Evolutionary conservation across 129 eudicot genomes (phyloP).

Genomic region (Ambrosia artemisiifolia): DNA sequence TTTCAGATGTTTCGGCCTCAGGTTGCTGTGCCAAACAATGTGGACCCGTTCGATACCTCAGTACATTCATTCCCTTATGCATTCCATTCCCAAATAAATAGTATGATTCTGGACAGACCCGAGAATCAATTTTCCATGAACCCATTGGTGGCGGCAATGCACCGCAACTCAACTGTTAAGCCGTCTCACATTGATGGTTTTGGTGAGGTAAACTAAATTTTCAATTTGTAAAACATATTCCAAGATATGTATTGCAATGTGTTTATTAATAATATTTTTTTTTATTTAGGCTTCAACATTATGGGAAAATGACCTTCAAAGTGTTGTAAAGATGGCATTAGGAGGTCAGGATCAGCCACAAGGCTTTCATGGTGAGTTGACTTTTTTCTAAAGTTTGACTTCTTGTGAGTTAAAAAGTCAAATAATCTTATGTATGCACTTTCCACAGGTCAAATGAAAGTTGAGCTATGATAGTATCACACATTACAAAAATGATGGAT

Average conservation of each 20-base stretch:
- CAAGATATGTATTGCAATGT: conserved; percentile 4
- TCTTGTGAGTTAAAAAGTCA: conserved; percentile 8
- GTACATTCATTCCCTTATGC: conserved; percentile 40
- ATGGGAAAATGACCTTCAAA: conserved; percentile 80
- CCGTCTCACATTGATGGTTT: conserved; percentile 36
- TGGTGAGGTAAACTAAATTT: conserved; percentile 34
- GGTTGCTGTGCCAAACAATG: conserved; percentile 37
- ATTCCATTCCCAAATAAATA: conserved; percentile 23
- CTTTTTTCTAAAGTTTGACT: conserved; percentile 31
- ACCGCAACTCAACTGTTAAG: conserved; percentile 38
- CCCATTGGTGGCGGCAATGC: conserved; percentile 36
- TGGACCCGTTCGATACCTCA: conserved; percentile 46
- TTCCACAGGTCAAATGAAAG: conserved; percentile 56
- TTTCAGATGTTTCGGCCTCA: conserved; percentile 50
- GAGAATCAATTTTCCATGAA: conserved; percentile 32
- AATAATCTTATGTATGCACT: conserved; percentile 8
- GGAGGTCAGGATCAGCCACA: conserved; percentile 62
- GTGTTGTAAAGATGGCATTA: conserved; percentile 77
- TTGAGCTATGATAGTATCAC: conserved; percentile 48
- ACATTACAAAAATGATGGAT: conserved; percentile 18
- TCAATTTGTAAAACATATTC: background rate
- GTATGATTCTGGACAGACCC: conserved; percentile 32
- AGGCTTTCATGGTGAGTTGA: conserved; percentile 47
- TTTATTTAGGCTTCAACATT: conserved; percentile 49
- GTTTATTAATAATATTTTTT: background rate